phyloP scores from a whole-genome alignment of 768 basidiomycete species.

The Cystobasidiopsis lactophilus region DNA sequence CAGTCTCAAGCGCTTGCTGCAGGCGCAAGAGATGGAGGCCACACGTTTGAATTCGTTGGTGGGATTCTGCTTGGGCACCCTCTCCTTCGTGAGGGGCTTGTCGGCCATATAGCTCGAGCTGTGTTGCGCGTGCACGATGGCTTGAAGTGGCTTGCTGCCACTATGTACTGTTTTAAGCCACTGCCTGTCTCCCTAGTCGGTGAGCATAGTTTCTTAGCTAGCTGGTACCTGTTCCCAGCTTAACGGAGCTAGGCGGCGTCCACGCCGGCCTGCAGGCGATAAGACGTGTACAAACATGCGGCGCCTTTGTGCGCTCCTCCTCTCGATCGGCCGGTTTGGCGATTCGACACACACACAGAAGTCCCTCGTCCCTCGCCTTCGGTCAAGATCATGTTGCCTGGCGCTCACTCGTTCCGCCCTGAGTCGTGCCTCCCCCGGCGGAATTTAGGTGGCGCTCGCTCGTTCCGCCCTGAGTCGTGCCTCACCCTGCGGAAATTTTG shows the following conservation, averaged over 20 bases:
- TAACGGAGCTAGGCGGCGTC: not conserved
- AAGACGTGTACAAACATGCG: too few species aligned
- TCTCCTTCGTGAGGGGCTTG: slow-evolving; percentile 21
- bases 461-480: too few species aligned
- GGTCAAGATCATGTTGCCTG: too few species aligned
- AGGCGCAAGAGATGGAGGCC: slow-evolving; percentile 53
- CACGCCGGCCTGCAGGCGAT: not conserved
- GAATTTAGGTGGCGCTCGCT: too few species aligned
- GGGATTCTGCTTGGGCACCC: slow-evolving; percentile 24
- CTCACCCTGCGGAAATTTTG: too few species aligned
- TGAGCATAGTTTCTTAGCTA: not conserved
- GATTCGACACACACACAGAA: too few species aligned
- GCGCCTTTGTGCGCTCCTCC: too few species aligned
- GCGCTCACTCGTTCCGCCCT: too few species aligned
- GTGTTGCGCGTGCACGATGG: not conserved
- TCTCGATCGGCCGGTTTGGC: too few species aligned
- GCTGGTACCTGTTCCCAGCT: not conserved
- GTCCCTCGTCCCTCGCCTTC: too few species aligned
- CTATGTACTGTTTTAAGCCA: not conserved
- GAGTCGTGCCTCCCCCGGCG: too few species aligned
- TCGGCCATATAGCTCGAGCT: not conserved
- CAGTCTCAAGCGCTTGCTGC: slow-evolving; percentile 38
- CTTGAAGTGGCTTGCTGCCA: not conserved
- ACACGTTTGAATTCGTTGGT: slow-evolving; percentile 35
- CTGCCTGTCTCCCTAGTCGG: too few species aligned